Base-by-base conservation (phyloP, 805 yeast genomes). In the Dipodascopsis uninucleata region DNA sequence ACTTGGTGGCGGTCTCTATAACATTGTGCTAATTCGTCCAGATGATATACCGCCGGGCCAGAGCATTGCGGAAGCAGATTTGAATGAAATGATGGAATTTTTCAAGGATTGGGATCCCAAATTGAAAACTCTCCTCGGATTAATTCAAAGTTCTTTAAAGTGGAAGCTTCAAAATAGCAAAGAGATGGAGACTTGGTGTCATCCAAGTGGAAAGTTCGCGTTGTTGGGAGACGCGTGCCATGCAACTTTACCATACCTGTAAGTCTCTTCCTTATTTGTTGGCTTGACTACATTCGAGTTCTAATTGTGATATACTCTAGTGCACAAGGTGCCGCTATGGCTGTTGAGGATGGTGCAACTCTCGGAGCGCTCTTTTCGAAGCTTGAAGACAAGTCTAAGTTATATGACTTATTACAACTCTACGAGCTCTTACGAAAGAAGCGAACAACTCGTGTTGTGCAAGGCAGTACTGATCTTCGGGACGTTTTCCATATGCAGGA, bases 201-300 rank as follows among this genome's bases (percentile, higher is more conserved):
- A 58, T 42, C 29, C 46, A n/a, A 49, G 56, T 3, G 65, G 62
- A 5, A 58, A 58, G 17, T 56, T 63, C 18, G 53, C 61, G 12
- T 51, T 67, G 26, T 53, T 66, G 38, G 70, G 71, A 2, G 70
- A 67, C 45, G 60, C 70, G 1, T 57, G 61, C 25, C 70, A 66
- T 43, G 67, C 69, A 10, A 66, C 66, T 44, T 60, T 66, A 23
- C 66, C 66, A 3, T 61, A 61, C 46, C 51, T 61, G n/a, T n/a
- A n/a, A n/a, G n/a, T n/a, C n/a, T n/a, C n/a, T n/a, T n/a, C n/a
- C n/a, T n/a, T n/a, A n/a, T n/a, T n/a, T n/a, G n/a, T n/a, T n/a
- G n/a, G n/a, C n/a, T n/a, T n/a, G n/a, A n/a, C n/a, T n/a, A n/a
- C n/a, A n/a, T n/a, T n/a, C n/a, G n/a, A n/a, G n/a, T n/a, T n/a